A percentile compares a stretch with the other conserved stretches of the same genome.
Conservation (phyloP, 805 yeast species). For the Cyberlindnera petersonii region DNA sequence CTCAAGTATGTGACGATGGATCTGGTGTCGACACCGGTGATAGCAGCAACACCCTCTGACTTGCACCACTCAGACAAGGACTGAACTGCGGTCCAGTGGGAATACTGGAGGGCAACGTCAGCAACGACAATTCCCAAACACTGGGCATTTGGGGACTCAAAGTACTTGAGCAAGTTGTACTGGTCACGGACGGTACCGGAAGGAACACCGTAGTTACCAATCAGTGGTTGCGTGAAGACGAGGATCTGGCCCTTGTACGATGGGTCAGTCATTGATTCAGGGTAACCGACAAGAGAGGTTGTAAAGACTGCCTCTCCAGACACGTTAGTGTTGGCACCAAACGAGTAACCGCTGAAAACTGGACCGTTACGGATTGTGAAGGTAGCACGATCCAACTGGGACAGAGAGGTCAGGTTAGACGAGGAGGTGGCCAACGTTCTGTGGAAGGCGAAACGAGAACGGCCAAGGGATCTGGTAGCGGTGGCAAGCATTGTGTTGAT, state of each 20-base stretch:
- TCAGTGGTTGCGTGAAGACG: constrained; percentile 94
- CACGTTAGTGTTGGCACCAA: constrained; percentile 89
- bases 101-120: constrained; percentile 89
- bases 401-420: constrained; percentile 25
- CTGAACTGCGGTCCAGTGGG: constrained; percentile 99
- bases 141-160: constrained; percentile 88
- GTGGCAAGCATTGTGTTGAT: constrained; percentile 22
- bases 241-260: constrained; percentile 95
- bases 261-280: constrained; percentile 99
- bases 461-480: constrained; percentile 25
- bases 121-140: constrained; percentile 96
- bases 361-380: constrained; percentile 92
- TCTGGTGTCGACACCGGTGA: constrained; percentile 97
- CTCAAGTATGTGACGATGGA: constrained; percentile 87
- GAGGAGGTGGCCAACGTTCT: constrained; percentile 28
- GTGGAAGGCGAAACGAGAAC: constrained; percentile 25
- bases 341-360: constrained; percentile 86
- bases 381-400: constrained; percentile 71
- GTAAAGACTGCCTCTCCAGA: constrained; percentile 98
- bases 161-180: constrained; percentile 78
- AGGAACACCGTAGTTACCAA: constrained; percentile 99
- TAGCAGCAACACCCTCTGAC: constrained; percentile 93
- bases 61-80: constrained; percentile 93
- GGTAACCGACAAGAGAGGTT: constrained; percentile 96
- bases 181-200: constrained; percentile 76